Evolutionary conservation across 2,329 filamentous ascomycete genomes (phyloP).

Genomic region (Paraconiothyrium sp.): DNA sequence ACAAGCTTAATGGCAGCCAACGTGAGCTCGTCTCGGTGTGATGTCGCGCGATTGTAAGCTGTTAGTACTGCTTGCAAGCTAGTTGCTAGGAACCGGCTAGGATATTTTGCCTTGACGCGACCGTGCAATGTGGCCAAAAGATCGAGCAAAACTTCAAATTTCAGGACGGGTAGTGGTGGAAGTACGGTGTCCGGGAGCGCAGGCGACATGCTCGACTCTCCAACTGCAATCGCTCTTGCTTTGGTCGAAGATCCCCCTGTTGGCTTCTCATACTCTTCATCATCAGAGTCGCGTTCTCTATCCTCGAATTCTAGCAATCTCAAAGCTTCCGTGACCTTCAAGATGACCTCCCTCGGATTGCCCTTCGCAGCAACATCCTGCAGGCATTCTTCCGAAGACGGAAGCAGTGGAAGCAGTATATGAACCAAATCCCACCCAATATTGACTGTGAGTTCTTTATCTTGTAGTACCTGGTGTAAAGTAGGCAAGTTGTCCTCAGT

Average conservation of each 20-base stretch:
- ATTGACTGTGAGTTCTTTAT: slow-evolving; percentile 73
- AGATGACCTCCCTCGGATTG: slow-evolving; percentile 82
- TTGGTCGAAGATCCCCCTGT: slow-evolving; percentile 27
- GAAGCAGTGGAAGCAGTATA: slow-evolving; percentile 73
- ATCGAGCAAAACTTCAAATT: slow-evolving; percentile 75
- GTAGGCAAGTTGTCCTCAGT: slow-evolving; percentile 72
- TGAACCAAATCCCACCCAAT: slow-evolving; percentile 88
- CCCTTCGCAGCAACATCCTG: slow-evolving; percentile 79
- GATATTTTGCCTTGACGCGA: slow-evolving; percentile 78
- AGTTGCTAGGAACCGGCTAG: slow-evolving; percentile 79
- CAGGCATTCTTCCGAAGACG: slow-evolving; percentile 73
- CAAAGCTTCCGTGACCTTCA: slow-evolving; percentile 80
- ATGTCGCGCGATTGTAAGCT: slow-evolving; percentile 68
- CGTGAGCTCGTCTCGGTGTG: slow-evolving; percentile 70
- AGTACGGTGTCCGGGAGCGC: slow-evolving; percentile 32
- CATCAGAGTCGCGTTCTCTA: slow-evolving; percentile 64
- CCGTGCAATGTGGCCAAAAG: slow-evolving; percentile 78
- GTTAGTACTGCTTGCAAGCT: slow-evolving; percentile 77
- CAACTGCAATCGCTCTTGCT: slow-evolving; percentile 33
- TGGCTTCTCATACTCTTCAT: slow-evolving; percentile 53
- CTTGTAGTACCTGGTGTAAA: slow-evolving; percentile 74
- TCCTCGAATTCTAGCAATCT: slow-evolving; percentile 65
- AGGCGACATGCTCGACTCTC: slow-evolving; percentile 45
- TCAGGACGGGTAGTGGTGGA: slow-evolving; percentile 57
- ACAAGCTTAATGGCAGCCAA: slow-evolving; percentile 75